Evolutionary conservation across 371 early-diverging fungal genomes (phyloP), one percentile per base, ranked within the genome.

Genomic region (Lichtheimia hyalospora): DNA sequence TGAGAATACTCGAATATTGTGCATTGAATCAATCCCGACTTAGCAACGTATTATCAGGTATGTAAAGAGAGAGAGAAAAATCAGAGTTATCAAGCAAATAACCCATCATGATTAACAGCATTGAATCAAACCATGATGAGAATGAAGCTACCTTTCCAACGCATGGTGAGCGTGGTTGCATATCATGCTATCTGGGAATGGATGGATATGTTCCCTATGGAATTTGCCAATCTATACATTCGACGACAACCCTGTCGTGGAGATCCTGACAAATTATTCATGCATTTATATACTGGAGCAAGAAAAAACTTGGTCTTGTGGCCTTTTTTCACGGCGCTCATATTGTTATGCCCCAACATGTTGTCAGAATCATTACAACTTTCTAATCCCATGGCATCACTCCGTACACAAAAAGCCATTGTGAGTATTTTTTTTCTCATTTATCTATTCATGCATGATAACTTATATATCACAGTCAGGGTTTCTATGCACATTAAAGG

Each of bases 181-280:
- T 82, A 89, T 54, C 82, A 83, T 16, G 83, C 88, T 5, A 91
- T 93, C 56, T 93, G 92, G 92, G 89, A 89, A 63, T 93, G 92
- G 92, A 92, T 93, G 43, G 90, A 90, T 60, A 79, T 82, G 2
- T 89, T 85, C 58, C 89, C 91, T 0, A 65, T 79, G 10, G 91
- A 92, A 60, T 92, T 91, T 61, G 73, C 82, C 15, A 62, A 66
- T 5, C 67, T 92, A 5, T 88, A 83, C 62, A 77, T 79, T 40
- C 68, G 65, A 2, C 83, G 84, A 56, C 79, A 75, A 41, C 80
- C 88, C 5, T 63, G 90, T 48, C 90, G 89, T 52, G 92, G 90
- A 52, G 77, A 77, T 28, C 85, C 83, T 2, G 92, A 92, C 52
- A 77, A 83, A 52, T 68, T 93, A 23, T 93, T 93, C 67, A 87